A percentile compares a stretch with the other conserved stretches of the same genome.
Evolutionary conservation across 2,329 filamentous ascomycete species (phyloP).

Genomic region (Cordyceps pruinosa): DNA sequence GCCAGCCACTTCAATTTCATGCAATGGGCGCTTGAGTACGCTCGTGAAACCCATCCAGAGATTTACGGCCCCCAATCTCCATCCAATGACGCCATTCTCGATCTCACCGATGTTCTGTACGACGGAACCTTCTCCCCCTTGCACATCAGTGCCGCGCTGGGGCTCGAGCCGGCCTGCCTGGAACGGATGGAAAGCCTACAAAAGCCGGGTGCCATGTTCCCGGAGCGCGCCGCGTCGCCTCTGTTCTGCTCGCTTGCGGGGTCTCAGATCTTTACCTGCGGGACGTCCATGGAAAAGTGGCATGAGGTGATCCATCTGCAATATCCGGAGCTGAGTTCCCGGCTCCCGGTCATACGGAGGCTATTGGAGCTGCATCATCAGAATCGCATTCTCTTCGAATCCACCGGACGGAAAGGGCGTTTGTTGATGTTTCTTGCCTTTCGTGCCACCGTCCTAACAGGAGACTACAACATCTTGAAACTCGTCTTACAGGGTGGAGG

Average conservation of each 20-base stretch:
- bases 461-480: conserved; percentile 21
- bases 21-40: conserved; percentile 32
- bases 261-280: conserved; percentile 18
- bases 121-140: conserved; percentile 23
- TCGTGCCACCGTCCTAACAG: conserved; percentile 20
- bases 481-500: conserved; percentile 15
- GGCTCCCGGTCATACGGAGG: conserved; percentile 12
- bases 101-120: conserved; percentile 25
- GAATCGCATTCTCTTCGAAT: neutral
- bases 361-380: conserved; percentile 17
- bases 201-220: conserved; percentile 14
- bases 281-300: conserved; percentile 14
- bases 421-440: conserved; percentile 20
- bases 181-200: conserved; percentile 15
- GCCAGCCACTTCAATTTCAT: conserved; percentile 25
- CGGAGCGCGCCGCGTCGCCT: conserved; percentile 22
- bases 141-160: conserved; percentile 29
- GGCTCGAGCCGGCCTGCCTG: conserved; percentile 21
- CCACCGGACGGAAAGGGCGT: neutral
- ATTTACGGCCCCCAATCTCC: conserved; percentile 18
- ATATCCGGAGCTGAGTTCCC: neutral
- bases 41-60: conserved; percentile 23
- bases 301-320: conserved; percentile 14
- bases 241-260: conserved; percentile 30
- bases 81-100: conserved; percentile 19